Base-by-base conservation (phyloP, 805 yeast species). In the Schwanniomyces pseudopolymorphus region DNA sequence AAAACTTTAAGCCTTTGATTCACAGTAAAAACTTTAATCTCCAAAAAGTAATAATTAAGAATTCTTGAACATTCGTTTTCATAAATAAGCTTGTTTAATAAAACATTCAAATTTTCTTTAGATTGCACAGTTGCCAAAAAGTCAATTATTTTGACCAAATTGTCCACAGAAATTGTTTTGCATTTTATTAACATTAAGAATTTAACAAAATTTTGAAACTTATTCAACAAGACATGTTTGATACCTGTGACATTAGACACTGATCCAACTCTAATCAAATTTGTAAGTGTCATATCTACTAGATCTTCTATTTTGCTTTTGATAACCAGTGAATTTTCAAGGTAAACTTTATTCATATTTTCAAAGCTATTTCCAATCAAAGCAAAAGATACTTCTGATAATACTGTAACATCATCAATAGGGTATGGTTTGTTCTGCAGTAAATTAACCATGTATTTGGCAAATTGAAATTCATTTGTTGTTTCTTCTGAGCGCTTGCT, bases 41-140 rank as follows among this genome's bases (percentile, higher is more conserved):
- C 64, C 50, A 70, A 48, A 42, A 66, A 65, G 43, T 65, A 68
- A 40, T 67, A 66, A 48, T 64, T 67, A 22, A 70, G 27, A 6
- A 60, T 42, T 13, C 54, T 49, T 9, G 61, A 39, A 16, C 58
- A 44, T 4, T 46, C 36, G 17, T 49, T 45, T 25, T 44, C 47
- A 20, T 55, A 46, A 33, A 61, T 40, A 19, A 68, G 53, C 49
- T 69, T 67, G 38, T 51, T 54, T 41, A 66, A 46, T 16, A 72
- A 47, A 21, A 67, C 45, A 40, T 58, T 58, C 46, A 70, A 55
- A 4, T 55, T 39, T 4, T 58, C 60, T 8, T 42, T 52, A 7
- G 66, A 58, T 17, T 59, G 51, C 13, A 49, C 51, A 1, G 47
- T 35, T 0, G 70, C 52, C 43, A 71, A 58, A 13, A 69, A 55